Evolutionary conservation across 495 filamentous ascomycete genomes (phyloP).

Genomic region (Parathielavia hyrcaniae): DNA sequence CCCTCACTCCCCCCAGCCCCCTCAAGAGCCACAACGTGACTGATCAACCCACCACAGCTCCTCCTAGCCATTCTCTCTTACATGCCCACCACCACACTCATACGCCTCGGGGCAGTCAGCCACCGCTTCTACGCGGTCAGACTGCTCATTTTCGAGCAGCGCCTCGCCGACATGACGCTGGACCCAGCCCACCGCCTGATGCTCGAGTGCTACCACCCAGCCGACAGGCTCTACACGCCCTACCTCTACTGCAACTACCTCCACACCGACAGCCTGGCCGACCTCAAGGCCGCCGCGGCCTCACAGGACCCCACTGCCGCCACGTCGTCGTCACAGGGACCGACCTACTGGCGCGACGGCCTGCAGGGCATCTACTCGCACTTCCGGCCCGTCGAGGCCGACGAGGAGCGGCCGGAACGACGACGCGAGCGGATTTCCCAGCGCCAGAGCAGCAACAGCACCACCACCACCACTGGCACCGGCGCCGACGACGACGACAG

Average conservation of each 20-base stretch:
- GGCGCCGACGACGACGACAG: conserved; percentile 11
- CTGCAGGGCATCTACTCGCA: conserved; percentile 43
- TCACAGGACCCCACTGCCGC: not conserved
- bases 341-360: conserved; percentile 2
- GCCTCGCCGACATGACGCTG: conserved; percentile 52
- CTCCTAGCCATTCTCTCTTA: conserved; percentile 56
- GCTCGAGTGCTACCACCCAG: conserved; percentile 72
- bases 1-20: not conserved
- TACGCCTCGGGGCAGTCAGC: conserved; percentile 55
- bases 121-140: conserved; percentile 62
- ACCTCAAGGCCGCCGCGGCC: conserved; percentile 31
- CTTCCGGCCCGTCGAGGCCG: conserved; percentile 53
- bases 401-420: conserved; percentile 39
- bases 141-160: conserved; percentile 59
- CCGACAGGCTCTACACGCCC: conserved; percentile 59
- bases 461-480: conserved; percentile 18
- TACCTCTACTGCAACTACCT: conserved; percentile 64
- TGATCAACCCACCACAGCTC: conserved; percentile 46
- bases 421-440: conserved; percentile 31
- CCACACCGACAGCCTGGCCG: conserved; percentile 47
- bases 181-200: conserved; percentile 58
- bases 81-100: conserved; percentile 55
- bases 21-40: not conserved
- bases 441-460: not conserved
- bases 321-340: not conserved